Evolutionary conservation across 2,329 filamentous ascomycete genomes (phyloP).

Genomic region (Nemania bipapillata): DNA sequence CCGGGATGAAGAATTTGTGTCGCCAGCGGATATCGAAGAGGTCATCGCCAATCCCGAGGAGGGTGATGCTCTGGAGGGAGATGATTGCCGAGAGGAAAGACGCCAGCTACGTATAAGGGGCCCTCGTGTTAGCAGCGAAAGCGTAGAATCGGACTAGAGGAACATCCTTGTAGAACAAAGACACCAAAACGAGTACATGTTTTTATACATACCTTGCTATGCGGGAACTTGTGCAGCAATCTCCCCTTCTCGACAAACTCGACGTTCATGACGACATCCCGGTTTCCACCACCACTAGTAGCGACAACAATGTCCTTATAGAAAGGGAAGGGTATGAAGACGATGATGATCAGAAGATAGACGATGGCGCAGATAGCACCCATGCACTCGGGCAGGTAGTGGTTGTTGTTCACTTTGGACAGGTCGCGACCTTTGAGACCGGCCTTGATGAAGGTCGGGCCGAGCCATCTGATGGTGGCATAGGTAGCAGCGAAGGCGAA

Average conservation of each 20-base stretch:
- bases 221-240: conserved; percentile 89
- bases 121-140: background rate
- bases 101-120: conserved; percentile 71
- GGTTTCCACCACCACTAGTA: conserved; percentile 91
- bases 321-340: conserved; percentile 96
- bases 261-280: conserved; percentile 81
- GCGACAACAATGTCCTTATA: conserved; percentile 98
- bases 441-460: conserved; percentile 85
- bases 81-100: conserved; percentile 95
- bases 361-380: conserved; percentile 92
- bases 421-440: conserved; percentile 91
- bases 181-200: background rate
- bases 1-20: conserved; percentile 98
- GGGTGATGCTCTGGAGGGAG: conserved; percentile 87
- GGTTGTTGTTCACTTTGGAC: conserved; percentile 71
- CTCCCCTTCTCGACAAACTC: conserved; percentile 82
- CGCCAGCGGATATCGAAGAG: conserved; percentile 98
- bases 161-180: background rate
- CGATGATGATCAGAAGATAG: conserved; percentile 86
- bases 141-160: no score
- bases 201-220: conserved; percentile 76
- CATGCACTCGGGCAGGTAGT: conserved; percentile 87
- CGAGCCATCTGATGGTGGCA: conserved; percentile 91
- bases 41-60: conserved; percentile 94
- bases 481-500: conserved; percentile 85